A percentile compares a stretch with the other conserved stretches of the same genome.
These are phyloP conservation scores for Fusarium xylarioides DNA, from an alignment of 2,329 filamentous ascomycete species.

Conservation along the genomic window DNA sequence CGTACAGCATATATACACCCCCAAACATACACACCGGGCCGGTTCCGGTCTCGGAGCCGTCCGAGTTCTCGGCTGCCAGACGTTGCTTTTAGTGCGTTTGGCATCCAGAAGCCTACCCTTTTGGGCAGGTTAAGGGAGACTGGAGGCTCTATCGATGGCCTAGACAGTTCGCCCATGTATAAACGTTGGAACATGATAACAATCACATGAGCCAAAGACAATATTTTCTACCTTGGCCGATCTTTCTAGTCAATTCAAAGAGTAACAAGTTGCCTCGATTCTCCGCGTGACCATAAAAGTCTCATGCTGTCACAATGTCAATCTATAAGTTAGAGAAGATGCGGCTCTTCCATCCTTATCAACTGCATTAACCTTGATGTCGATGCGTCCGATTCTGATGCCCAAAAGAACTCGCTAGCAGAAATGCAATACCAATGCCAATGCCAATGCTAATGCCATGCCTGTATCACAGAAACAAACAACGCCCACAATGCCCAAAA, in stretches of 20 bases:
- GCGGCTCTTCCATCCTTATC: not conserved
- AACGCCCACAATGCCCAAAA: slow-evolving; percentile 14
- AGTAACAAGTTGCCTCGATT: not conserved
- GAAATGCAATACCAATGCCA: slow-evolving; percentile 28
- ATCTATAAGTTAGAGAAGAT: not conserved
- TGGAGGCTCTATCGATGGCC: not conserved
- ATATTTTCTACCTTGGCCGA: not conserved
- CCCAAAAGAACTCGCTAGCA: slow-evolving; percentile 18
- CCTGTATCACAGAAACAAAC: slow-evolving; percentile 8
- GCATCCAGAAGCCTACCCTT: slow-evolving; percentile 33
- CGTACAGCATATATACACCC: not conserved
- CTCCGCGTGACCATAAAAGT: not conserved
- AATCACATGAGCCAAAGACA: not conserved
- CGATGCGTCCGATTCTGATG: slow-evolving; percentile 7
- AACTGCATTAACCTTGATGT: not conserved
- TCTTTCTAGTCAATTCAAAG: not conserved
- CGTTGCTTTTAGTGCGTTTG: not conserved
- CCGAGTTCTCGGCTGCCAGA: slow-evolving; percentile 9
- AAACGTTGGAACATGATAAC: not conserved
- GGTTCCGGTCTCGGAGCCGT: slow-evolving; percentile 40
- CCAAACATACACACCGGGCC: slow-evolving; percentile 31
- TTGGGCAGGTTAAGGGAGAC: slow-evolving; percentile 33
- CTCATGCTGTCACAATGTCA: not conserved
- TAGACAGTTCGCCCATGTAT: not conserved
- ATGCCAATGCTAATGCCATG: slow-evolving; percentile 21